These are phyloP conservation scores for Ceratobasidium sp. DNA, from an alignment of 1,284 basidiomycete species.

Conservation along the genomic window DNA sequence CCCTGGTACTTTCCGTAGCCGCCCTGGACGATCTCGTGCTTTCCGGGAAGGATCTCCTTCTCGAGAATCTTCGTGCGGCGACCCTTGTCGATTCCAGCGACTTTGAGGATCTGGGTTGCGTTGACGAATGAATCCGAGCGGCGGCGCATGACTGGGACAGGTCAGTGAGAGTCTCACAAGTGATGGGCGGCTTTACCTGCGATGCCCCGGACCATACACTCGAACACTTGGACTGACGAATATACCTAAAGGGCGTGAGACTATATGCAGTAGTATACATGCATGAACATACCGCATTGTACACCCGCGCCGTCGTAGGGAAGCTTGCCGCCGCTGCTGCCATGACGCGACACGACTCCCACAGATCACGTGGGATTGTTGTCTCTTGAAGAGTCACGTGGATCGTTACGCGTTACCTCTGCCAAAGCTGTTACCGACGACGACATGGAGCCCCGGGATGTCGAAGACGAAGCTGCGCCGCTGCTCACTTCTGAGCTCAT, in stretches of 20 bases:
- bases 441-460: slow-evolving; percentile 34
- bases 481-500: slow-evolving; percentile 40
- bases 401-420: neutral
- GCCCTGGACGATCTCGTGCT: slow-evolving; percentile 99
- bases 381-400: slow-evolving; percentile 23
- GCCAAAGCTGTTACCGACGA: neutral
- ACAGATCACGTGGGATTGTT: slow-evolving; percentile 34
- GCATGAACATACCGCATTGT: slow-evolving; percentile 68
- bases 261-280: neutral
- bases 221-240: slow-evolving; percentile 91
- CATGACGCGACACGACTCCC: slow-evolving; percentile 42
- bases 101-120: slow-evolving; percentile 99
- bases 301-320: slow-evolving; percentile 59
- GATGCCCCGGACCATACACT: slow-evolving; percentile 97
- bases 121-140: slow-evolving; percentile 95
- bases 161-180: neutral
- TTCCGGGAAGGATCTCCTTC: slow-evolving; percentile 94
- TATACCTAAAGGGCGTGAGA: slow-evolving; percentile 58
- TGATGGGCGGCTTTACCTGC: slow-evolving; percentile 51
- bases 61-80: slow-evolving; percentile 97
- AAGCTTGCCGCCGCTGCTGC: slow-evolving; percentile 42
- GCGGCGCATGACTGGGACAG: slow-evolving; percentile 90
- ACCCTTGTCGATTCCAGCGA: slow-evolving; percentile 97
- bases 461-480: slow-evolving; percentile 34
- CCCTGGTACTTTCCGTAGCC: slow-evolving; percentile 99